Base-by-base conservation (phyloP, 148 eudicot genomes). In the Euryodendron excelsum region DNA sequence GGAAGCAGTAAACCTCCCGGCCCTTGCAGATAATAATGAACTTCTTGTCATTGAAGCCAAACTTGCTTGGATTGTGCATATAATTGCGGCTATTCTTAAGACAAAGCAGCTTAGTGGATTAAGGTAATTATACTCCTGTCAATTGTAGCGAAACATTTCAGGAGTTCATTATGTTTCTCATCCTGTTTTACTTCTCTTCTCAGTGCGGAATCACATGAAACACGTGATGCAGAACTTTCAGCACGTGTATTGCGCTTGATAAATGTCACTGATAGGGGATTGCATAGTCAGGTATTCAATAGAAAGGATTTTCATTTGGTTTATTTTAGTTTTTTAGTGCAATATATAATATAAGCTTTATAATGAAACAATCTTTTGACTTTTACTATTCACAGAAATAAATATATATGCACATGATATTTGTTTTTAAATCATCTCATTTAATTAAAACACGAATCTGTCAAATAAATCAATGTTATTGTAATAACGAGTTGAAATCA, bases 51-150 rank as follows among this genome's bases (percentile, higher is more conserved):
- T 90, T 78, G 99, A 96, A 81, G 88, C 90, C 66, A 90, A 93
- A 78, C 97, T 96, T 85, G 87, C 99, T 21, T 96, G 98, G 99
- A 86, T 96, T 79, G 94, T 93, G 72, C 98, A 96, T 81, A 89
- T 96, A 58, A 88, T 96, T 75, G 94, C 89, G 67, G 86, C 98
- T 37, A 87, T 91, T 78, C 64, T 96, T 31, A 93, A 80, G 84
- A 80, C 84, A 53, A 93, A 85, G 79, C 91, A 87, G 76, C 82
- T 80, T 83, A 76, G 85, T 69, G 89, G 94, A 75, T 86, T 85
- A 76, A 85, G 93, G 97, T 89, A 81, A 78, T 62, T 55, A 34
- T 41, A n/a, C 3, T 39, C 78, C 20, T 70, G 56, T 34, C 17
- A 63, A 23, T 15, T 31, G 18, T 33, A 34, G 39, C 2, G n/a